Evolutionary conservation across 2,329 filamentous ascomycete genomes (phyloP), one percentile per base, ranked within the genome.

Genomic region (Zalaria obscura): DNA sequence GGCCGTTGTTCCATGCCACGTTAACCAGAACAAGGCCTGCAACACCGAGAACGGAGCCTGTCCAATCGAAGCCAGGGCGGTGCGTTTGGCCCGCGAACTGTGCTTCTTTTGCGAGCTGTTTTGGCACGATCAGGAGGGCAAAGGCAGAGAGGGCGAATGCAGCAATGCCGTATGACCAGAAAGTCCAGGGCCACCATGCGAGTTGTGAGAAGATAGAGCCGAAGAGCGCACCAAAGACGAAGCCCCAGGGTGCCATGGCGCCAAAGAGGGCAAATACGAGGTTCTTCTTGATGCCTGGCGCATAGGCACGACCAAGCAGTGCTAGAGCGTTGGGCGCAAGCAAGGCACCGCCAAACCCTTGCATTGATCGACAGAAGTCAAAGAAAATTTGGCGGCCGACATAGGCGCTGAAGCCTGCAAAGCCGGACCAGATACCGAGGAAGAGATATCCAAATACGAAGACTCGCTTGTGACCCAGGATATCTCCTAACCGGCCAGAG

Each of bases 1-100:
- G 69, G 0, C 73, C 76, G 52, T 82, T 76, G 44, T 78, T 81
- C 74, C 75, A 80, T 0, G 76, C 73, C 49, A 82, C 74, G 53
- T 80, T 80, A 58, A 82, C 67, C 11, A 83, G 61, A 0, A 79
- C 63, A 25, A 83, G 60, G 0, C 69, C 69, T 0, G 63, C 60
- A 11, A 80, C 64, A 1, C 77, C 76, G 3, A 63, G 57, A 3
- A 60, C 44, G 4, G 63, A 63, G 7, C 70, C 72, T 4, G 65
- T 50, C 18, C 64, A 47, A 42, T 72, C 68, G 4, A 69, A 60
- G 51, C 27, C 43, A 44, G 32, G 41, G 34, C 41, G 41, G 35
- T 47, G 4, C 48, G 50, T 31, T 41, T 36, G 48, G 56, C 51
- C 34, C 11, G 45, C 49, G 43, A 52, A 55, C 34, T 43, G 40